Conservation (phyloP, 2,329 filamentous ascomycete species). For the Arthrinium puccinioides region DNA sequence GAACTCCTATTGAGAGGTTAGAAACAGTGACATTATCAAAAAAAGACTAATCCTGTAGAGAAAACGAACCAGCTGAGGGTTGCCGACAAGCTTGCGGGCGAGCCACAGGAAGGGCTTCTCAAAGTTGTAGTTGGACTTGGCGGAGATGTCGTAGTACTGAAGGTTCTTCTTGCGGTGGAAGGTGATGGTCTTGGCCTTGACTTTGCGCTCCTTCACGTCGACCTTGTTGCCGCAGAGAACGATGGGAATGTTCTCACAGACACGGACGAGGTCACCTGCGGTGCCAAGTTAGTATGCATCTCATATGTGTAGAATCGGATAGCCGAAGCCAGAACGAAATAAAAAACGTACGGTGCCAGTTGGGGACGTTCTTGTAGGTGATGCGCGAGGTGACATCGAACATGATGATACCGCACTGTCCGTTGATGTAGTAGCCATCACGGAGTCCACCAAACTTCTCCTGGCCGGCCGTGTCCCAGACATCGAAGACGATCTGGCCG, state of each 20-base stretch:
- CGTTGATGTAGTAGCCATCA: constrained; percentile 99
- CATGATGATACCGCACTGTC: constrained; percentile 99
- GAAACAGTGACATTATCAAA: too few species aligned
- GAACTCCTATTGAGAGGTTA: constrained; percentile 63
- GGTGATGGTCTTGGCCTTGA: constrained; percentile 99
- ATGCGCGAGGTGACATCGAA: constrained; percentile 99
- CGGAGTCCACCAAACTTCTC: constrained; percentile 99
- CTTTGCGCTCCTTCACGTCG: constrained; percentile 99
- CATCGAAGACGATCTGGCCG: constrained; percentile 95
- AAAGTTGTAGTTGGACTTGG: constrained; percentile 99
- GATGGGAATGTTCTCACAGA: constrained; percentile 98
- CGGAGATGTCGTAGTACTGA: constrained; percentile 99
- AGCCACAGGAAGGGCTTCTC: constrained; percentile 99
- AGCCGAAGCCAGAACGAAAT: too few species aligned
- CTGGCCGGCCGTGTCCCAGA: constrained; percentile 98
- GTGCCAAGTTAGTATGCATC: constrained; percentile 8
- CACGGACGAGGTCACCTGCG: constrained; percentile 90
- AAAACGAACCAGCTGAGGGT: constrained; percentile 66
- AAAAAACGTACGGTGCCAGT: constrained; percentile 90
- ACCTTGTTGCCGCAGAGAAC: constrained; percentile 99
- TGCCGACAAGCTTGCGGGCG: constrained; percentile 95
- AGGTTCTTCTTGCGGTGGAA: constrained; percentile 99
- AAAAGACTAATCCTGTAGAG: background rate
- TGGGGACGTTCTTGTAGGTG: constrained; percentile 99
- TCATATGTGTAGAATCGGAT: too few species aligned